These are phyloP conservation scores for Coemansia sp. DNA, from an alignment of 371 early-diverging fungal species.

Conservation along the genomic window DNA sequence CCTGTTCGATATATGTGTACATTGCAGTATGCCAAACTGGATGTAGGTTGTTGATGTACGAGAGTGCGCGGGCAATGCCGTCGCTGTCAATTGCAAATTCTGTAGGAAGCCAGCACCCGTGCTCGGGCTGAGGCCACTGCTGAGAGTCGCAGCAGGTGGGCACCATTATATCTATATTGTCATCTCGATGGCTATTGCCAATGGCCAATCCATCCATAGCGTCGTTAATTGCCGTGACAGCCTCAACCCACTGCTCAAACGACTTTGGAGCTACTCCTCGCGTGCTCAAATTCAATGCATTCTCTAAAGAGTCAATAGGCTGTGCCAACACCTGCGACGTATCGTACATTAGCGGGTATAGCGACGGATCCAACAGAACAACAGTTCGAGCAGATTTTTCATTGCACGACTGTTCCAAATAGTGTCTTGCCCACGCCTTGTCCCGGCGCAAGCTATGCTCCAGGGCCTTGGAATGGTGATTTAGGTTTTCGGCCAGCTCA, in stretches of 20 bases:
- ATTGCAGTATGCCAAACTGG: neutral
- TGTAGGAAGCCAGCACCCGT: neutral
- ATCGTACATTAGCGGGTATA: neutral
- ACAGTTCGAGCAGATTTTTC: neutral
- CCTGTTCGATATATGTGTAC: neutral
- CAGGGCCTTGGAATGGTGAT: neutral
- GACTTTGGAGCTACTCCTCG: neutral
- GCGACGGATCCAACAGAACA: neutral
- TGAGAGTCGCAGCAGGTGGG: neutral
- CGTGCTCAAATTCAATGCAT: neutral
- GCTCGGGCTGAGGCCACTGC: neutral
- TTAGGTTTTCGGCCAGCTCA: neutral
- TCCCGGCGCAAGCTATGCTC: neutral
- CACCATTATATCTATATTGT: neutral
- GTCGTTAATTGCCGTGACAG: neutral
- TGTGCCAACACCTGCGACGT: neutral
- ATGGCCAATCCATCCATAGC: neutral
- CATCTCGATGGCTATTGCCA: neutral
- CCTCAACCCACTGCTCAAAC: neutral
- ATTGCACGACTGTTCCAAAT: neutral
- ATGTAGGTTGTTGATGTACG: slow-evolving; percentile 3
- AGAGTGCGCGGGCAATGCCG: neutral
- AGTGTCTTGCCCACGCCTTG: neutral
- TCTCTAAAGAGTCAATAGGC: neutral
- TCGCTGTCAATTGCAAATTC: neutral